Conservation (phyloP, 140 eudicot species). For the Bidens hawaiensis region DNA sequence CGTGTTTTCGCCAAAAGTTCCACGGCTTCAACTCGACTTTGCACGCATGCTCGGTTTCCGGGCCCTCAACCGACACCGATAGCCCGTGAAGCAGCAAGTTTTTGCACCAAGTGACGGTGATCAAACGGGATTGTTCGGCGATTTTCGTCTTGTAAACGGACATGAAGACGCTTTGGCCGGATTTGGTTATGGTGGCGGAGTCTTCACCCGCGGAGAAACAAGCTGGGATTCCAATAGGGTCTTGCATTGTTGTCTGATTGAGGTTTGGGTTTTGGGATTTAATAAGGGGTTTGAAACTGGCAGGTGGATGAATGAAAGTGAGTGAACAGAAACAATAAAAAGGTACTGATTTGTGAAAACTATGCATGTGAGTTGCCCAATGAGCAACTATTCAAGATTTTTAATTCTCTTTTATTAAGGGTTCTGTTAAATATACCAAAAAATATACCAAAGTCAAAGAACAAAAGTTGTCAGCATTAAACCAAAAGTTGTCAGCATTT, state of each 20-base stretch:
- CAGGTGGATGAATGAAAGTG: conserved; percentile 40
- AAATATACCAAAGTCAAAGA: too few species aligned
- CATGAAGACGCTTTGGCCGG: conserved; percentile 87
- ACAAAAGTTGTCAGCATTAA: too few species aligned
- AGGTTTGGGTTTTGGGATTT: too few species aligned
- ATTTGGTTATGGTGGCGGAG: conserved; percentile 38
- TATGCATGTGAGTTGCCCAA: conserved; percentile 22
- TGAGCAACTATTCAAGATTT: neutral
- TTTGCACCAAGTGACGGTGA: conserved; percentile 94
- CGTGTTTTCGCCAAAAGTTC: conserved; percentile 95
- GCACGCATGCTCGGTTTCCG: conserved; percentile 46
- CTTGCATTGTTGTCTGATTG: conserved; percentile 58
- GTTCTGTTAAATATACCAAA: too few species aligned
- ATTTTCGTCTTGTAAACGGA: conserved; percentile 72
- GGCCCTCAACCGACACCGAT: conserved; percentile 69
- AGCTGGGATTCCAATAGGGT: conserved; percentile 62
- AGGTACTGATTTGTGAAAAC: conserved; percentile 19
- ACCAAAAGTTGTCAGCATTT: too few species aligned
- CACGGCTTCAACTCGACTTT: conserved; percentile 94
- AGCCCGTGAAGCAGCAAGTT: conserved; percentile 80
- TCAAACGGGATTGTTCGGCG: conserved; percentile 50
- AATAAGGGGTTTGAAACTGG: conserved; percentile 40
- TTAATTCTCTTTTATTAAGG: neutral
- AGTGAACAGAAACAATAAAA: conserved; percentile 23
- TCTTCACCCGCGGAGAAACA: conserved; percentile 41